Conservation (phyloP, 768 basidiomycete species). For the Russula vinacea region DNA sequence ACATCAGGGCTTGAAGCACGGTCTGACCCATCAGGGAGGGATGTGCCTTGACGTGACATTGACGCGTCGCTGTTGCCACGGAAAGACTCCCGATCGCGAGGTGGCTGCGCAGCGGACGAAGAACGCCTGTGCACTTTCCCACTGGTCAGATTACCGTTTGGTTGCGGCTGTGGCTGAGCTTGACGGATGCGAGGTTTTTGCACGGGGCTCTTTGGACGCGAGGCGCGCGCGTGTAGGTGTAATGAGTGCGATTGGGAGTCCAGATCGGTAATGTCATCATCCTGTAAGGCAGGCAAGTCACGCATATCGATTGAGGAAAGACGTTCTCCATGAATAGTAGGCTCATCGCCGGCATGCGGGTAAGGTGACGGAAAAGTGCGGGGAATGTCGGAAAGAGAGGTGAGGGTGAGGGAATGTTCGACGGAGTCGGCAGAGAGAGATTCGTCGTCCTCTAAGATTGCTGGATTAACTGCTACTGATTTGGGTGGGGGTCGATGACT, state of each 20-base stretch:
- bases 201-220: conserved; percentile 8
- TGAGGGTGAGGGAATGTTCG: conserved; percentile 27
- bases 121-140: conserved; percentile 1
- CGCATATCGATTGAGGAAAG: conserved; percentile 36
- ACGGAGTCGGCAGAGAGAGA: conserved; percentile 12
- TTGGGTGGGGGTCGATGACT: conserved; percentile 15
- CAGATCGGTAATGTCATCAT: conserved; percentile 31
- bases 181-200: conserved; percentile 16
- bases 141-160: conserved; percentile 3
- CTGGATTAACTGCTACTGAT: conserved; percentile 32
- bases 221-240: conserved; percentile 21
- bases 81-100: conserved; percentile 7
- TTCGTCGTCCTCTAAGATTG: conserved; percentile 37
- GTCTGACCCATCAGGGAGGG: conserved; percentile 1
- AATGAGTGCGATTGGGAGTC: conserved; percentile 14
- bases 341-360: conserved; percentile 16
- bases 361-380: conserved; percentile 26
- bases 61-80: background rate
- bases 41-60: conserved; percentile 8
- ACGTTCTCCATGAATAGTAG: conserved; percentile 30
- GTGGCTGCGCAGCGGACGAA: conserved; percentile 4
- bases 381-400: conserved; percentile 35
- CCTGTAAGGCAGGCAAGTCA: conserved; percentile 35
- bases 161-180: conserved; percentile 10
- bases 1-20: conserved; percentile 38